These are phyloP conservation scores for Cryomyces minteri DNA, from an alignment of 495 filamentous ascomycete species.

Conservation along the genomic window DNA sequence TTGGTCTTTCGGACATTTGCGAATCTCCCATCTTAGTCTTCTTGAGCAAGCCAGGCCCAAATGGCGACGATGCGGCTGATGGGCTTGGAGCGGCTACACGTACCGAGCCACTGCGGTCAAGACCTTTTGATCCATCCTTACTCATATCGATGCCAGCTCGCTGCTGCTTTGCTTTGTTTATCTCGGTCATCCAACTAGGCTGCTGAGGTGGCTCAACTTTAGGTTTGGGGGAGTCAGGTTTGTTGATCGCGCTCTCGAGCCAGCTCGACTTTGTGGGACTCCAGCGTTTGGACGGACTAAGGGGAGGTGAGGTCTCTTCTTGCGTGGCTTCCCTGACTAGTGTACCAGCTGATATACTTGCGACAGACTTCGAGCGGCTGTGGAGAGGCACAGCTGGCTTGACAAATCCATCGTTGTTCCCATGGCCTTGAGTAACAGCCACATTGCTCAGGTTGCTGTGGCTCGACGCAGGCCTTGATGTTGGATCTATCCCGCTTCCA, in stretches of 20 bases:
- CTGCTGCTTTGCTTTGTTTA: constrained; percentile 58
- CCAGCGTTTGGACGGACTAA: constrained; percentile 47
- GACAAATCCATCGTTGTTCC: constrained; percentile 15
- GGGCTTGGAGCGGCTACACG: neutral
- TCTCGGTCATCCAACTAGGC: constrained; percentile 59
- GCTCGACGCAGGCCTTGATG: constrained; percentile 41
- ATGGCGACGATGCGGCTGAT: neutral
- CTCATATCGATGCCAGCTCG: constrained; percentile 40
- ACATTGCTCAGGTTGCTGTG: constrained; percentile 30
- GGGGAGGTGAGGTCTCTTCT: constrained; percentile 13
- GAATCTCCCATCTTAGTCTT: neutral
- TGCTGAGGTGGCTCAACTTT: constrained; percentile 43
- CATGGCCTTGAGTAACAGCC: neutral
- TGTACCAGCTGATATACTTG: constrained; percentile 6
- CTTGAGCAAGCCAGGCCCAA: neutral
- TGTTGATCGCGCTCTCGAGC: constrained; percentile 88
- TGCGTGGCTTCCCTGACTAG: constrained; percentile 8
- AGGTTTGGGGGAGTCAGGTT: constrained; percentile 49
- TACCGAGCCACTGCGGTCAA: neutral
- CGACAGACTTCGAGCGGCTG: constrained; percentile 19
- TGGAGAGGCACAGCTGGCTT: constrained; percentile 24
- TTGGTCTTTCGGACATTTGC: neutral
- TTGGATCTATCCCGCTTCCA: constrained; percentile 29
- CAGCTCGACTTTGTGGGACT: constrained; percentile 88
- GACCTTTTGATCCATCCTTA: neutral